Evolutionary conservation across 148 eudicot genomes (phyloP).

Genomic region (Rhododendron griersonianum): DNA sequence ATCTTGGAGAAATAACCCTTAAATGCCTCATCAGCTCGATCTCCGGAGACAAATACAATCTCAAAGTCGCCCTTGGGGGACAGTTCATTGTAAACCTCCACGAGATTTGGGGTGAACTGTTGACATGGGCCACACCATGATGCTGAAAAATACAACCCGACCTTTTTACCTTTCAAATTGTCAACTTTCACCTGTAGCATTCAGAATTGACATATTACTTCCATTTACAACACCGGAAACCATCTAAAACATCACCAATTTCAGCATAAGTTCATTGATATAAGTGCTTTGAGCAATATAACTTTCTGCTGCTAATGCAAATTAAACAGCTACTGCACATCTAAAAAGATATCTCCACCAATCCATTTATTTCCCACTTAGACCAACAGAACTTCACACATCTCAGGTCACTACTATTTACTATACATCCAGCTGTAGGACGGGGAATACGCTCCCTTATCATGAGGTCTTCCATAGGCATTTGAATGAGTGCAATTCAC

Average conservation of each 20-base stretch:
- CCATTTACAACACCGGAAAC: neutral
- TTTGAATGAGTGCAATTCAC: neutral
- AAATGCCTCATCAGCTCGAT: constrained; percentile 19
- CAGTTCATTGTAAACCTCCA: constrained; percentile 16
- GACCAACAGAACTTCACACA: neutral
- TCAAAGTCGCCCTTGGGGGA: constrained; percentile 15
- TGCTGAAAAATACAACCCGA: constrained; percentile 21
- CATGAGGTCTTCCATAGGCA: neutral
- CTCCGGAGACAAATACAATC: constrained; percentile 14
- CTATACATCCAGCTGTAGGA: neutral
- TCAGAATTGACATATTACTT: neutral
- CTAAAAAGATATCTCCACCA: neutral
- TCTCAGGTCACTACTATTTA: neutral
- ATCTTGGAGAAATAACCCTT: constrained; percentile 19
- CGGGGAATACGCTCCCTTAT: neutral
- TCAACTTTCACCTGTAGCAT: constrained; percentile 14
- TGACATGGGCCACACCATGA: constrained; percentile 27
- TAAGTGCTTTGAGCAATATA: too few relatives aligned
- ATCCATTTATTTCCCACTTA: neutral
- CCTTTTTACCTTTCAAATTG: constrained; percentile 16
- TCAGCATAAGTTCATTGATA: neutral
- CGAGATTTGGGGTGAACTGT: constrained; percentile 19
- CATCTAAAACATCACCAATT: neutral
- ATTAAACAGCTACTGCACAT: neutral
- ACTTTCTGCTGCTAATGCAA: too few relatives aligned